phyloP scores from a whole-genome alignment of 1,139 yeast genomes.

The Debaryomyces singareniensis region DNA sequence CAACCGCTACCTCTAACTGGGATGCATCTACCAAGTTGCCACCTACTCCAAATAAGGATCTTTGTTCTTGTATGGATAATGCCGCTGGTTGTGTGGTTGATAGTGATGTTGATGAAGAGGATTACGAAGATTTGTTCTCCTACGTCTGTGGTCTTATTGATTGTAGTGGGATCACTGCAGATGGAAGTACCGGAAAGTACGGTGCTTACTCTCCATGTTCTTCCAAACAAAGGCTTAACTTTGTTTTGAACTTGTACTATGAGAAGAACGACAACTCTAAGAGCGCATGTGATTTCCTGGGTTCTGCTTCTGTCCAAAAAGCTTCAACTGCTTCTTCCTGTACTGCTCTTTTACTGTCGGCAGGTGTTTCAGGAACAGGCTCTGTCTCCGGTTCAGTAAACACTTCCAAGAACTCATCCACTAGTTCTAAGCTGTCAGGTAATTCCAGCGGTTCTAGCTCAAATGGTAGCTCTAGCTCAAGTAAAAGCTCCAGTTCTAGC shows the following conservation, averaged over 20 bases:
- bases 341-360: constrained; percentile 34
- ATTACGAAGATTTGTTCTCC: constrained; percentile 50
- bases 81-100: constrained; percentile 48
- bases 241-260: constrained; percentile 56
- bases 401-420: constrained; percentile 20
- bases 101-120: constrained; percentile 34
- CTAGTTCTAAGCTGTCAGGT: constrained; percentile 27
- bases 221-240: constrained; percentile 56
- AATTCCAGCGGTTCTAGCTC: constrained; percentile 19
- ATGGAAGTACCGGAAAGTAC: constrained; percentile 57
- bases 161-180: constrained; percentile 48
- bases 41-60: constrained; percentile 58
- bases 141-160: constrained; percentile 44
- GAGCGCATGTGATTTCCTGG: constrained; percentile 62
- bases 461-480: constrained; percentile 15
- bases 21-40: constrained; percentile 52
- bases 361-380: constrained; percentile 36
- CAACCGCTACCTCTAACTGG: constrained; percentile 46
- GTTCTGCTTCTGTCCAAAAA: constrained; percentile 48
- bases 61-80: constrained; percentile 50
- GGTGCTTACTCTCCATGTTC: constrained; percentile 60
- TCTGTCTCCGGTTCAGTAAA: constrained; percentile 26
- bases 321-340: constrained; percentile 49
- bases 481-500: constrained; percentile 8
- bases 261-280: constrained; percentile 32